Conservation (phyloP, 495 filamentous ascomycete species). For the Lepidopterella palustris region DNA sequence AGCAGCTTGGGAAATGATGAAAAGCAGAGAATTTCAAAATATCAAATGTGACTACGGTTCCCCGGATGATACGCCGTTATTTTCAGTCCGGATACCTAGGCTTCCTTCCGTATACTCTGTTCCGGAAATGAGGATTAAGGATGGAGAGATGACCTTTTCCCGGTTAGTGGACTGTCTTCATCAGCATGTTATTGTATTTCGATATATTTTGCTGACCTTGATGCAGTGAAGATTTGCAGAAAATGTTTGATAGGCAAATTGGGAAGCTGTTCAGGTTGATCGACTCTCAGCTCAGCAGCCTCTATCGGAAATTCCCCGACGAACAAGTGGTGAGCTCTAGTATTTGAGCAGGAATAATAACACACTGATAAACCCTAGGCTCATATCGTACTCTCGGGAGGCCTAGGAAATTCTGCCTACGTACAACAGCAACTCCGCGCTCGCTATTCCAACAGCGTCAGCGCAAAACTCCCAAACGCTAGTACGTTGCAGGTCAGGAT, state of each 20-base stretch:
- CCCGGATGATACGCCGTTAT: constrained; percentile 34
- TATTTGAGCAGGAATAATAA: neutral
- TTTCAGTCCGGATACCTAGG: constrained; percentile 30
- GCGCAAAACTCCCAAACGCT: constrained; percentile 13
- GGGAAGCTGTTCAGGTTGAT: constrained; percentile 48
- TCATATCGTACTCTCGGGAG: constrained; percentile 57
- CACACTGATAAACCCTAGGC: constrained; percentile 28
- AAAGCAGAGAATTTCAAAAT: constrained; percentile 30
- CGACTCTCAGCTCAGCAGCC: constrained; percentile 48
- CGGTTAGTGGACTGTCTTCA: neutral
- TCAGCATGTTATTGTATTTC: neutral
- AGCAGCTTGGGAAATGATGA: constrained; percentile 35
- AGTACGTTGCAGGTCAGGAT: constrained; percentile 29
- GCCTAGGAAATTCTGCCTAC: constrained; percentile 60
- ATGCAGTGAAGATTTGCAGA: constrained; percentile 43
- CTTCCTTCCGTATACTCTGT: constrained; percentile 39
- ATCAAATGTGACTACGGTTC: constrained; percentile 37
- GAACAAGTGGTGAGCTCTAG: constrained; percentile 43
- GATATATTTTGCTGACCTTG: neutral
- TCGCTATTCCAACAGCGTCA: constrained; percentile 22
- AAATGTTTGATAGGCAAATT: constrained; percentile 52
- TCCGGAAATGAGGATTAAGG: constrained; percentile 36
- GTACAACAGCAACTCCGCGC: constrained; percentile 36
- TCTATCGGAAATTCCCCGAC: constrained; percentile 41
- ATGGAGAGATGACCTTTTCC: constrained; percentile 38